Conservation (phyloP, 192 early-diverging fungal species). For the Chytriomyces hyalinus region DNA sequence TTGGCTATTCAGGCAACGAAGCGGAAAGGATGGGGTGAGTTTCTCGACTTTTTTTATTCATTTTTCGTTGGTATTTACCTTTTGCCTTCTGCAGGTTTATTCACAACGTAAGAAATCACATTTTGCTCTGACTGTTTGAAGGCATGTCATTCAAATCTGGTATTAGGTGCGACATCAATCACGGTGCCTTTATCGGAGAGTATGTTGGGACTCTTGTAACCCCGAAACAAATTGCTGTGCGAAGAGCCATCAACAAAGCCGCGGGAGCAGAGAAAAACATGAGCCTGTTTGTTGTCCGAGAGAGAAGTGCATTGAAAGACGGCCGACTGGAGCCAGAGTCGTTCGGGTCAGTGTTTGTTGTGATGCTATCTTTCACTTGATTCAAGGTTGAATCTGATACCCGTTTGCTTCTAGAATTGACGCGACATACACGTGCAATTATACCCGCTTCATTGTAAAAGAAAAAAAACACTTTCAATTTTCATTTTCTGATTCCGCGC, state of each 20-base stretch:
- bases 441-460: conserved; percentile 30
- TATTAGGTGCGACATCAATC: background rate
- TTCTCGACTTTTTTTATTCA: background rate
- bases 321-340: background rate
- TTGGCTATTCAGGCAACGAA: background rate
- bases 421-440: conserved; percentile 29
- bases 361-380: background rate
- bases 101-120: background rate
- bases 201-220: conserved; percentile 4
- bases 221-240: background rate
- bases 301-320: background rate
- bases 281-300: conserved; percentile 6
- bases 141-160: background rate
- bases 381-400: background rate
- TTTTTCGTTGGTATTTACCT: background rate
- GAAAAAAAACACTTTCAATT: background rate
- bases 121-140: background rate
- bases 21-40: background rate
- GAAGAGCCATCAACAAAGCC: background rate
- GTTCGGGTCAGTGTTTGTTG: conserved; percentile 1
- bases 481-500: background rate
- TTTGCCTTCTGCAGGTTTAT: background rate
- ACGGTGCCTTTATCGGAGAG: conserved; percentile 23
- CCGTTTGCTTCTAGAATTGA: background rate
- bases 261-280: background rate